Evolutionary conservation across 345 rosid species (phyloP), one percentile per base, ranked within the genome.

Genomic region (Brassica nigra): DNA sequence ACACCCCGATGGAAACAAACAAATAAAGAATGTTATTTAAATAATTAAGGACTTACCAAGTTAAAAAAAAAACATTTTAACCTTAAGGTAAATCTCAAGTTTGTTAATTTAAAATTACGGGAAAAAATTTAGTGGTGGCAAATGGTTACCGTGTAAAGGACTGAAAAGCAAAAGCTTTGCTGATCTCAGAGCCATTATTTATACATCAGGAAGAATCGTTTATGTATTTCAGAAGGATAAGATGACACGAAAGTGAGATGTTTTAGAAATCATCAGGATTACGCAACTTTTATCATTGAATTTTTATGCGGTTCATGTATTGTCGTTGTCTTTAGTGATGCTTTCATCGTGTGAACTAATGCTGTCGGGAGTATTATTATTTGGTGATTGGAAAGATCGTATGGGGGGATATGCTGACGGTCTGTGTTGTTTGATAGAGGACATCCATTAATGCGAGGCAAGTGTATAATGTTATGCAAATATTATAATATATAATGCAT

Each of bases 101-200:
- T 11, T 11, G 14, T 44, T 44, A 49, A 49, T 49, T 49, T 14
- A 4, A 71, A 81, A 18, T 64, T 65, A 42, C 23, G 76, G 71
- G 72, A 66, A 76, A 57, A 14, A 54, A 57, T 12, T 52, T 29
- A 42, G 76, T 75, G 61, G 58, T 65, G 71, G 37, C 62, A 14
- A 63, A 61, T 70, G 55, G 71, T 65, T 82, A 84, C 86, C 86
- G 66, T 78, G 61, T 52, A 84, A 86, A 78, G 66, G 85, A 37
- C 47, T 80, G 27, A 59, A 63, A 42, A 80, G 78, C 16, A 44
- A 27, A 16, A 80, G 66, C 70, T 63, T 70, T 73, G 77, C 67
- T 62, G 76, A 47, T 62, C 67, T 76, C 80, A 86, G 73, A 55
- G 80, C 83, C 89, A 83, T 77, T 18, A 23, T 23, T 77, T 18